Base-by-base conservation (phyloP, 106 monocot species). In the Apostasia shenzhenica region DNA sequence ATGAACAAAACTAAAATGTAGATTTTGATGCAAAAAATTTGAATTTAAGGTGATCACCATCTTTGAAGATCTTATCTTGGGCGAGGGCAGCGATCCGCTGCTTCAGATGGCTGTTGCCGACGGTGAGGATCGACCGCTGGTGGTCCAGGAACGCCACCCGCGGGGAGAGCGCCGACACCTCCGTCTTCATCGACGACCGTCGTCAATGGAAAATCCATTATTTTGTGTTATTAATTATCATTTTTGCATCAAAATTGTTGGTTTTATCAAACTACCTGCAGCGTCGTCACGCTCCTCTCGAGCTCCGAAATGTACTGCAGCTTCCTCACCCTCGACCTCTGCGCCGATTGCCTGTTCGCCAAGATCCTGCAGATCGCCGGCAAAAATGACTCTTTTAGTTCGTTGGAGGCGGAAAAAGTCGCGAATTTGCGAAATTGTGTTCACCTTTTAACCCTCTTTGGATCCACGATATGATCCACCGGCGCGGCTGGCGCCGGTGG, bases 301-400 rank as follows among this genome's bases (percentile, higher is more conserved):
- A 94, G 84, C 80, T 94, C 93, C 1, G 93, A 87, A 8, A 94
- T 90, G 80, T 94, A 94, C 62, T 94, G 93, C 48, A 94, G 76
- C 78, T 90, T 94, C 71, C 89, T 80, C 72, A 94, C 93, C 14
- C 93, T 71, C 4, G 93, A 94, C 63, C 89, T 79, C 72, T 94
- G 93, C 2, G 93, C 93, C 5, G 93, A 94, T 62, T 94, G 93
- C 67, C 93, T 75, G 75, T 92, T 94, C 2, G 93, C 93, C 57
- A 94, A 51, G 47, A 94, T 94, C 76, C 93, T 94, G 53, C 4
- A 14, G 10, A 57, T 55, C 14, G 4, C 5, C 45, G n/a, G 45
- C 26, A 55, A 9, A 6, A 0, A 65, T 12, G 14, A 0, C 14
- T 50, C 6, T 50, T 26, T 26, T 26, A 26, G 26, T 26, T 26